These are phyloP conservation scores for Psilocybe sp. DNA, from an alignment of 768 basidiomycete species.

Conservation along the genomic window DNA sequence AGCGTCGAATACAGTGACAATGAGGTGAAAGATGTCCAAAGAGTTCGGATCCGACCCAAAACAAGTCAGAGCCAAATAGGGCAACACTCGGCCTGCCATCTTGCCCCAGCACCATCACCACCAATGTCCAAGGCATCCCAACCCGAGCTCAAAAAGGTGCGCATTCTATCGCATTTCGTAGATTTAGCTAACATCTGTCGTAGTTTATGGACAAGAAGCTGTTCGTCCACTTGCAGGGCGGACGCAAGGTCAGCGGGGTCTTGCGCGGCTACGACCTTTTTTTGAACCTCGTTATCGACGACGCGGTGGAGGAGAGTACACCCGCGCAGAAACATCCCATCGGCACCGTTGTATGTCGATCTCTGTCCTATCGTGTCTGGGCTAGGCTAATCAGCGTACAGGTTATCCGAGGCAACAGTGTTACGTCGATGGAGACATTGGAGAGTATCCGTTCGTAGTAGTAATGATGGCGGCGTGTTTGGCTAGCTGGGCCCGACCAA, in stretches of 20 bases:
- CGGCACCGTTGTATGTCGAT: conserved; percentile 80
- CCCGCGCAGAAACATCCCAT: conserved; percentile 88
- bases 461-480: neutral
- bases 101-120: conserved; percentile 13
- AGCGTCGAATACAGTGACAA: too few species aligned
- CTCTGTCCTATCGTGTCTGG: conserved; percentile 2
- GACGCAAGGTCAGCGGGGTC: conserved; percentile 92
- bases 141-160: conserved; percentile 99
- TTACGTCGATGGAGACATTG: conserved; percentile 91
- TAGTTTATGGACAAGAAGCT: conserved; percentile 99
- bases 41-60: neutral
- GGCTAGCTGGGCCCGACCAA: too few species aligned
- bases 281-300: conserved; percentile 96
- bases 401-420: conserved; percentile 97
- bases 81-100: conserved; percentile 30
- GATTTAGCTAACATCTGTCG: neutral
- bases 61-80: conserved; percentile 28
- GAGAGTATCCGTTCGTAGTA: conserved; percentile 49
- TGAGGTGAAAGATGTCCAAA: neutral
- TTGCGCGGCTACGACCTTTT: conserved; percentile 98
- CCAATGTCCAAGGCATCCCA: conserved; percentile 94
- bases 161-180: neutral
- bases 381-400: conserved; percentile 28
- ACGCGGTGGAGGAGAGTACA: conserved; percentile 87
- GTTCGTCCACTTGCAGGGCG: conserved; percentile 91